Evolutionary conservation across 2,329 filamentous ascomycete genomes (phyloP).

Genomic region (Tolypocladium ovalisporum): DNA sequence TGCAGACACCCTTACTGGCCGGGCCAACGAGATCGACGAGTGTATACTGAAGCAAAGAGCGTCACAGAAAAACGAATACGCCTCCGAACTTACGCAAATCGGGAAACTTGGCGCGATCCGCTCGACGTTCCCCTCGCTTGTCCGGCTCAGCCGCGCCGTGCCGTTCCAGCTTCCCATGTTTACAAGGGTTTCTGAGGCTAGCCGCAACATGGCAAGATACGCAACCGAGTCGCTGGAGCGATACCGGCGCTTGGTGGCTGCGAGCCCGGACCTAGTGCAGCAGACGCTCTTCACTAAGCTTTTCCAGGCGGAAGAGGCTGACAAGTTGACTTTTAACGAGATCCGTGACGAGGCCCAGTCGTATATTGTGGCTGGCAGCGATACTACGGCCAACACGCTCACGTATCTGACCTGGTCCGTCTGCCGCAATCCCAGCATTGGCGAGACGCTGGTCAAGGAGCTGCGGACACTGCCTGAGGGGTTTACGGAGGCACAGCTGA

Average conservation of each 20-base stretch:
- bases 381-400: conserved; percentile 38
- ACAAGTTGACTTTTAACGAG: conserved; percentile 16
- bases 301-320: conserved; percentile 21
- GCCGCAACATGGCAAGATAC: conserved; percentile 11
- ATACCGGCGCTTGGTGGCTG: conserved; percentile 12
- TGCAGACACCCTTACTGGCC: neutral
- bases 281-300: conserved; percentile 26
- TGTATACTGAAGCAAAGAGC: neutral
- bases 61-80: conserved; percentile 23
- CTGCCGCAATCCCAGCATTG: conserved; percentile 17
- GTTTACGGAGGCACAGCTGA: conserved; percentile 9
- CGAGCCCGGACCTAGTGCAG: conserved; percentile 9
- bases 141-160: conserved; percentile 7
- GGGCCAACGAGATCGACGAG: neutral
- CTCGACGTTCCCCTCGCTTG: conserved; percentile 16
- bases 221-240: conserved; percentile 16
- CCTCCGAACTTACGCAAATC: conserved; percentile 22
- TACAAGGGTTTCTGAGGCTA: conserved; percentile 3
- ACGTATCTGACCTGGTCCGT: conserved; percentile 35
- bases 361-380: conserved; percentile 39
- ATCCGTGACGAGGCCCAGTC: conserved; percentile 26
- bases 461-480: conserved; percentile 20
- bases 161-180: conserved; percentile 13
- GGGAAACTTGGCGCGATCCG: conserved; percentile 12
- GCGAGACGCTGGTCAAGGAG: conserved; percentile 20